Conservation (phyloP, 192 early-diverging fungal genomes). For the Chytriomyces sp. region DNA sequence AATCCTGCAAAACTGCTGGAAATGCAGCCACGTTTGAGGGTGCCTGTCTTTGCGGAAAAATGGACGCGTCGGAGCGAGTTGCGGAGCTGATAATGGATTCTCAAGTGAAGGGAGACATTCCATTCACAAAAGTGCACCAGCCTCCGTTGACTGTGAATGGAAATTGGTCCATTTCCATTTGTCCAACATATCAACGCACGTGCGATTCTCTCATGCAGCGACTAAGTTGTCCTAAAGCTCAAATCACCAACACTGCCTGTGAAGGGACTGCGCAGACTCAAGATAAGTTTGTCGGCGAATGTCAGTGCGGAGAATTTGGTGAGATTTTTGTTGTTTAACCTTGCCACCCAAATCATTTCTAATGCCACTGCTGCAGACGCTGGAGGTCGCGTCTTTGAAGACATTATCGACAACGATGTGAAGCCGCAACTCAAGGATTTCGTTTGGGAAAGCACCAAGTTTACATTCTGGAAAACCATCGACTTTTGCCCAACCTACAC, state of each 20-base stretch:
- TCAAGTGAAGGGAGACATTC: slow-evolving; percentile 12
- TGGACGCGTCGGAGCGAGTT: background rate
- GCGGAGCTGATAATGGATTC: slow-evolving; percentile 6
- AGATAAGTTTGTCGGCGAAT: background rate
- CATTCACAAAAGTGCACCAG: slow-evolving; percentile 19
- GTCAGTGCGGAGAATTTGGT: background rate
- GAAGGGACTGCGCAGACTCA: background rate
- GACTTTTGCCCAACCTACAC: slow-evolving; percentile 14
- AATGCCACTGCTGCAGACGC: background rate
- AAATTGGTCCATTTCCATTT: slow-evolving; percentile 11
- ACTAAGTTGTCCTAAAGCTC: background rate
- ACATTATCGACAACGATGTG: slow-evolving; percentile 13
- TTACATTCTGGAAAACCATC: slow-evolving; percentile 8
- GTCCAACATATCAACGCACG: slow-evolving; percentile 6
- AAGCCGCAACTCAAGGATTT: slow-evolving; percentile 5
- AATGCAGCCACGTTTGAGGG: background rate
- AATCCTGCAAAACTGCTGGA: background rate
- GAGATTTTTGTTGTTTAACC: background rate
- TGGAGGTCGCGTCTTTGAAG: slow-evolving; percentile 5
- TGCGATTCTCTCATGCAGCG: slow-evolving; percentile 4
- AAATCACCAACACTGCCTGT: background rate
- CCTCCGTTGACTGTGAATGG: slow-evolving; percentile 5
- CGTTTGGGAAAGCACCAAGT: background rate
- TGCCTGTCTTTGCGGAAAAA: background rate
- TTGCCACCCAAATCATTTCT: background rate